Base-by-base conservation (phyloP, 2,329 filamentous ascomycete species). In the Alternaria atra region DNA sequence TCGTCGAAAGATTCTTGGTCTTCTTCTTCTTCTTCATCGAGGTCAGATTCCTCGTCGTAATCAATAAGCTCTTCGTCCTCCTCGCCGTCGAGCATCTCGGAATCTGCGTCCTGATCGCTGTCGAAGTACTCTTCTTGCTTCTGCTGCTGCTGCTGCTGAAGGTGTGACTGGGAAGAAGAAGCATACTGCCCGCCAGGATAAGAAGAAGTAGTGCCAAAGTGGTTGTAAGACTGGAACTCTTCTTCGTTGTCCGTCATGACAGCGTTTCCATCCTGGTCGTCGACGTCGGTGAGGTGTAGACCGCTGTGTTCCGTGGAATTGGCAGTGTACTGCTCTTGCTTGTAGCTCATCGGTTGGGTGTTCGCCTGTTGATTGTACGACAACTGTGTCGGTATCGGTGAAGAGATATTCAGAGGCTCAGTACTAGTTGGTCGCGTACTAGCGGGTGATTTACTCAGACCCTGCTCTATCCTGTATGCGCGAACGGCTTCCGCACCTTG, bases 401-500 rank as follows among this genome's bases (percentile, higher is more conserved):
- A 74, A 0, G 70, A 72, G 3, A 73, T 25, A 8, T 57, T 51
- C 13, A 74, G 46, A n/a, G 70, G 66, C 50, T 73, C 67, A 10
- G 32, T 65, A 42, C 60, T 68, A n/a, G 48, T 57, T 12, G 64
- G 59, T 8, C 65, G 64, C 6, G 62, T 58, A 44, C 60, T 65
- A 2, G 61, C 52, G 6, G 64, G 61, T 8, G 69, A 70, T 10
- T 64, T 64, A 44, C 64, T 65, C 42, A 68, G 51, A 13, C 58
- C 57, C 23, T 69, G 62, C 50, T 72, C 60, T 9, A 64, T 51
- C 5, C 69, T 66, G 34, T 73, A 77, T 2, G 71, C 70, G 5
- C 63, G 67, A n/a, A 76, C 65, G 0, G 75, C 76, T 17, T 75
- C 73, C 1, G 66, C 56, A 4, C 75, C 75, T 51, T 76, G 70